Evolutionary conservation across 2,329 filamentous ascomycete species (phyloP).

Genomic region (Raffaelea deltoideospora): DNA sequence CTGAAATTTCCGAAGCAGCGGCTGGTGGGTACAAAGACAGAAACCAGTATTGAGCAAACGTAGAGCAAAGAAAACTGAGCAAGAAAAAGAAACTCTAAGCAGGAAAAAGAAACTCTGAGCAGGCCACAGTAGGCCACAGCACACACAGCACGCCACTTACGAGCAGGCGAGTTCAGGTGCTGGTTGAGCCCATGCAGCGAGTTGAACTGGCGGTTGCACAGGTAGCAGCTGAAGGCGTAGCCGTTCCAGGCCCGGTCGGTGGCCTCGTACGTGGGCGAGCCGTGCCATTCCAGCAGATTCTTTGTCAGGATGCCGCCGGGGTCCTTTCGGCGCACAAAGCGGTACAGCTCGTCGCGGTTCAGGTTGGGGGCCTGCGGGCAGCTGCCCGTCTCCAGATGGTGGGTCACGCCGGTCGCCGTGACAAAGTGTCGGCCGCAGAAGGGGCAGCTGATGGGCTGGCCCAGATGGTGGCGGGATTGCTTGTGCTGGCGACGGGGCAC

Average conservation of each 20-base stretch:
- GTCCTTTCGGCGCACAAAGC: slow-evolving; percentile 28
- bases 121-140: too few species aligned
- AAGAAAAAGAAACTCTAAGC: too few species aligned
- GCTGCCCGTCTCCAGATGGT: slow-evolving; percentile 40
- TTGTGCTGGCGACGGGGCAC: slow-evolving; percentile 30
- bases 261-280: slow-evolving; percentile 19
- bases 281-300: slow-evolving; percentile 30
- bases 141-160: slow-evolving; percentile 21
- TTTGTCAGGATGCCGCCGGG: slow-evolving; percentile 32
- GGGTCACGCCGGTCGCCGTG: slow-evolving; percentile 35
- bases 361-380: slow-evolving; percentile 30
- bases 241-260: slow-evolving; percentile 29
- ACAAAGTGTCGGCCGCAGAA: slow-evolving; percentile 33
- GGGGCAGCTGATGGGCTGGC: slow-evolving; percentile 30
- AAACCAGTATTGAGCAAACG: too few species aligned
- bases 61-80: too few species aligned
- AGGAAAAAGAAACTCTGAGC: too few species aligned
- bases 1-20: too few species aligned
- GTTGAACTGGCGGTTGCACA: slow-evolving; percentile 33
- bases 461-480: slow-evolving; percentile 33
- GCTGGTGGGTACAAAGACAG: too few species aligned
- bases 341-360: slow-evolving; percentile 32
- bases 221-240: slow-evolving; percentile 31
- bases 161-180: slow-evolving; percentile 37
- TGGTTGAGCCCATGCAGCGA: slow-evolving; percentile 23